Base-by-base conservation (phyloP, 2,329 filamentous ascomycete species). In the Parafenestella ontariensis region DNA sequence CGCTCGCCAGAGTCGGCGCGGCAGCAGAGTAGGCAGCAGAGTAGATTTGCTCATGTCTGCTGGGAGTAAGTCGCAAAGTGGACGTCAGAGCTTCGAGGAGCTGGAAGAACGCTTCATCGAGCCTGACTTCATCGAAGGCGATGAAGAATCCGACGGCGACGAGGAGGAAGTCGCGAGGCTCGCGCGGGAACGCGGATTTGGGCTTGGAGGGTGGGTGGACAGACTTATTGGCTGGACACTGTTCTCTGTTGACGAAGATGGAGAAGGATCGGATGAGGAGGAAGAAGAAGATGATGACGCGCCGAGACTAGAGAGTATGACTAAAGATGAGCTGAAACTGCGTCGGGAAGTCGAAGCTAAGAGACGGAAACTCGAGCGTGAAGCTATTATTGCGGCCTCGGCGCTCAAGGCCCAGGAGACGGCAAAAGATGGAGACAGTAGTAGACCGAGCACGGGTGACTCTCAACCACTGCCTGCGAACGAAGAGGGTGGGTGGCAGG, bases 171-270 rank as follows among this genome's bases (percentile, higher is more conserved):
- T 86, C 17, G 80, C 81, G 37, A 73, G 78, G 2, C 69, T 86
- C 28, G 82, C 82, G 11, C 73, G 77, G 21, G 78, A 82, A 59
- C 74, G 77, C n/a, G 81, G 80, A 1, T 85, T 83, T 54, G 83
- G 84, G 0, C 69, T 87, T 4, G 85, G 85, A 0, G 74, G 78
- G 9, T 82, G 83, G 79, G 77, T 87, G 62, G 85, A 87, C 59
- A 75, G 79, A 21, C 64, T 87, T 31, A 83, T 87, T 52, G 83
- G 83, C 28, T 85, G 83, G 80, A 81, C 80, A 10, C 59, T 86
- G 36, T 86, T 86, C 60, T 78, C 78, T 2, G 79, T 82, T 1
- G 81, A 83, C 9, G 80, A 82, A 45, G 81, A 83, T 29, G 73
- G 67, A n/a, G 72, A 70, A 36, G 74, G 64, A 6, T 67, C 62